Conservation (phyloP, 768 basidiomycete species). For the Leccinum fibrillosum region DNA sequence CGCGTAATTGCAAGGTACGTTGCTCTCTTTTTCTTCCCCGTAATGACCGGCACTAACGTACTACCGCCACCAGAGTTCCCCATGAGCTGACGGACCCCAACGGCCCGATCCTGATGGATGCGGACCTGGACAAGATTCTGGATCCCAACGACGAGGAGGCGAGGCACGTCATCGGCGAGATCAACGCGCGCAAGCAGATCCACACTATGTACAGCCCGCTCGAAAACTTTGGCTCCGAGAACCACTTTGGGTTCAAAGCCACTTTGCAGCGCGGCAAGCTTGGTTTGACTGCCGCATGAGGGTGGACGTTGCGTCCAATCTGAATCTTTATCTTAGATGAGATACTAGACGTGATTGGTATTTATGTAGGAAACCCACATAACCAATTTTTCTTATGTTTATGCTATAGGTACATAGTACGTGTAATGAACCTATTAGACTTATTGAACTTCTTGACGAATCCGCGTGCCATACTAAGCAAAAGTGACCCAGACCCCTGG, state of each 20-base stretch:
- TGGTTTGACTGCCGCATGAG: not conserved
- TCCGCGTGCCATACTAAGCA: no score
- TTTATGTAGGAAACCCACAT: no score
- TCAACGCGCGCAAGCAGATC: not conserved
- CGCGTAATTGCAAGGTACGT: not conserved
- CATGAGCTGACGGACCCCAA: not conserved
- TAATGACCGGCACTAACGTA: not conserved
- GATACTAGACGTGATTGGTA: no score
- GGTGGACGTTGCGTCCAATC: no score
- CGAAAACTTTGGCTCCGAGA: not conserved
- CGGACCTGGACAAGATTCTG: not conserved
- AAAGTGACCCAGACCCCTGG: no score
- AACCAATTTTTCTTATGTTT: no score
- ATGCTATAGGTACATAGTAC: no score
- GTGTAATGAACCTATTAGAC: no score
- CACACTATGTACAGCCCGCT: not conserved
- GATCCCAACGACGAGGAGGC: not conserved
- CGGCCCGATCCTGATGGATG: not conserved
- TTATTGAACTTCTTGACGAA: no score
- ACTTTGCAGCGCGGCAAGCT: not conserved
- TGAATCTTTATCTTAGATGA: no score
- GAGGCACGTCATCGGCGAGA: not conserved
- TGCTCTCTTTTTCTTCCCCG: not conserved
- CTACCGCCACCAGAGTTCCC: not conserved
- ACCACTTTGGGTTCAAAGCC: not conserved